Evolutionary conservation across 352 stramenopile genomes (phyloP).

Genomic region (Stramenopiles sp.): DNA sequence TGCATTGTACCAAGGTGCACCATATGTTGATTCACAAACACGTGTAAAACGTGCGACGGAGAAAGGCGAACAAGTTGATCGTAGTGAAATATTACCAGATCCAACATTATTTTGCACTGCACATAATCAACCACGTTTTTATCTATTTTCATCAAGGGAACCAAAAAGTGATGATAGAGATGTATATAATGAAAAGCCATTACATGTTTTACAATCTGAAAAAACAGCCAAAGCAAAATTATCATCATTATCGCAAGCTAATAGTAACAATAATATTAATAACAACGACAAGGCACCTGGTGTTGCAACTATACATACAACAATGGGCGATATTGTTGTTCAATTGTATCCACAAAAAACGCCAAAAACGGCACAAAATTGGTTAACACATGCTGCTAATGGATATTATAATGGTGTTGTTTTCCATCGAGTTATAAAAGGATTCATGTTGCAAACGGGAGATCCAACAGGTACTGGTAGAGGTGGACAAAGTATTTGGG

Average conservation of each 20-base stretch:
- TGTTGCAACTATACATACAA: conserved; percentile 84
- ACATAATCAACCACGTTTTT: conserved; percentile 81
- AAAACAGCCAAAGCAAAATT: too few relatives aligned
- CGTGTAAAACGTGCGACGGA: conserved; percentile 29
- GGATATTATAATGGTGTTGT: conserved; percentile 97
- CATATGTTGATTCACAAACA: conserved; percentile 86
- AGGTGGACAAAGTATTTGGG: conserved; percentile 94
- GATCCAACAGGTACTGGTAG: conserved; percentile 89
- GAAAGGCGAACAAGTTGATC: neutral
- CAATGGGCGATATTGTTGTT: conserved; percentile 91
- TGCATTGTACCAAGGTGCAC: conserved; percentile 66
- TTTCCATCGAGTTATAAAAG: conserved; percentile 97
- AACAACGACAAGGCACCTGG: too few relatives aligned
- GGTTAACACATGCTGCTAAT: conserved; percentile 76
- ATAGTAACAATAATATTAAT: too few relatives aligned
- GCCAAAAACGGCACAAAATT: conserved; percentile 92
- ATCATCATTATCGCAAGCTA: too few relatives aligned
- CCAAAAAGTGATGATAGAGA: conserved; percentile 55
- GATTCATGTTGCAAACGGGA: conserved; percentile 93
- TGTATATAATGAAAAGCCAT: conserved; percentile 93
- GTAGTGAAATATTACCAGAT: conserved; percentile 27
- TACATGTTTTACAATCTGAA: too few relatives aligned
- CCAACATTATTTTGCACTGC: conserved; percentile 60
- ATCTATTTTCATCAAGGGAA: conserved; percentile 82
- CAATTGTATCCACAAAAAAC: conserved; percentile 86